phyloP scores from a whole-genome alignment of 2,329 filamentous ascomycete species.

The Xylogone sp. region DNA sequence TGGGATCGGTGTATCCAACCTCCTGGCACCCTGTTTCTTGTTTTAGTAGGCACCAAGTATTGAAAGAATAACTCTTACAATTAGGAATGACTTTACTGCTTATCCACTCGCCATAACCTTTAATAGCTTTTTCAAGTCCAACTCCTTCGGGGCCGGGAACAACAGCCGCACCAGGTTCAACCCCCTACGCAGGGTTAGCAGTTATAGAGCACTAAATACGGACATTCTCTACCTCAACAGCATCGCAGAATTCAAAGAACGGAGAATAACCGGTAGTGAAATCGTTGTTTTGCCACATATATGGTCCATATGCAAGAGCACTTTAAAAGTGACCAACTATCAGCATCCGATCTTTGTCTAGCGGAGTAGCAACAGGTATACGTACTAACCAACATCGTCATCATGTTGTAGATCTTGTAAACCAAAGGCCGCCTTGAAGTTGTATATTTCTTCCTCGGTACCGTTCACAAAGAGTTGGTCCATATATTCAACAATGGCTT shows the following conservation, averaged over 20 bases:
- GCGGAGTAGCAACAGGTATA: neutral
- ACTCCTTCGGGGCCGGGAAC: slow-evolving; percentile 36
- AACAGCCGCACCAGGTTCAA: slow-evolving; percentile 17
- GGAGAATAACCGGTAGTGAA: slow-evolving; percentile 40
- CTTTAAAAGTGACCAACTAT: slow-evolving; percentile 14
- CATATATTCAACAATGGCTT: slow-evolving; percentile 8
- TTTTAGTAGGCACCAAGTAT: neutral
- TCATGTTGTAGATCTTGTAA: slow-evolving; percentile 39
- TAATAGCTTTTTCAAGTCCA: slow-evolving; percentile 42
- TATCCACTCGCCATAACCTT: slow-evolving; percentile 47
- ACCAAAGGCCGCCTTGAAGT: slow-evolving; percentile 35
- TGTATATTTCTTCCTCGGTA: slow-evolving; percentile 4
- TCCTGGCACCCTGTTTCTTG: slow-evolving; percentile 33
- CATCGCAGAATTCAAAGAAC: slow-evolving; percentile 35
- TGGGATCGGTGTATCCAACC: slow-evolving; percentile 39
- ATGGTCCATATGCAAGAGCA: slow-evolving; percentile 49
- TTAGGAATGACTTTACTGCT: slow-evolving; percentile 38
- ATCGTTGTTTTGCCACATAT: slow-evolving; percentile 47
- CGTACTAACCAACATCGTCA: slow-evolving; percentile 21
- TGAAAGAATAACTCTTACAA: slow-evolving; percentile 29
- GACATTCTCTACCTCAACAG: slow-evolving; percentile 24
- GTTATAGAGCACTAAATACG: neutral
- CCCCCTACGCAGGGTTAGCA: slow-evolving; percentile 6
- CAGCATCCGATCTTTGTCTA: neutral
- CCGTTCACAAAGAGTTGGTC: slow-evolving; percentile 6